Conservation (phyloP, 805 yeast genomes). For the Yarrowia alimentaria region DNA sequence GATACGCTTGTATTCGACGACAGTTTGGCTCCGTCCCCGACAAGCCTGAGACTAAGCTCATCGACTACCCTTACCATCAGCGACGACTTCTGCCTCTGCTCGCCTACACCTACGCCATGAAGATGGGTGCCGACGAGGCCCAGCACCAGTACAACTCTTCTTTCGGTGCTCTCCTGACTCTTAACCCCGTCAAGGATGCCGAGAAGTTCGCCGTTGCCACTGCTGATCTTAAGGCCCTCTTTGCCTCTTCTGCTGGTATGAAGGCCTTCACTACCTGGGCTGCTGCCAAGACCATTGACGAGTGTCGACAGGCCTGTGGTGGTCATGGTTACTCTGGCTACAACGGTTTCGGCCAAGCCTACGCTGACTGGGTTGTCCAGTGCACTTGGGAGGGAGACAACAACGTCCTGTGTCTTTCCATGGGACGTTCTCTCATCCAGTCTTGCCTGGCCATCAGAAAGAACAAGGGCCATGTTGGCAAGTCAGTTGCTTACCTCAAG, state of each 20-base stretch:
- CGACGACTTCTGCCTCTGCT: constrained; percentile 78
- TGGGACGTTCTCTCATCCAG: constrained; percentile 74
- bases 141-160: constrained; percentile 48
- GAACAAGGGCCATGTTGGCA: constrained; percentile 47
- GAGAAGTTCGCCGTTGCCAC: constrained; percentile 51
- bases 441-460: constrained; percentile 44
- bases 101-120: constrained; percentile 73
- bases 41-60: constrained; percentile 64
- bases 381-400: constrained; percentile 99
- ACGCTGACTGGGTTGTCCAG: constrained; percentile 91
- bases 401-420: constrained; percentile 75
- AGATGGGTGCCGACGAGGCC: constrained; percentile 66
- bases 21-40: constrained; percentile 62
- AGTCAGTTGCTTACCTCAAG: constrained; percentile 48
- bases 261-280: constrained; percentile 91
- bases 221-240: constrained; percentile 67
- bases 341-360: constrained; percentile 85
- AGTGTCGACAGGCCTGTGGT: constrained; percentile 91
- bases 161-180: constrained; percentile 46
- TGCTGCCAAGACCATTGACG: constrained; percentile 74
- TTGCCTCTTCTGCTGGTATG: constrained; percentile 80
- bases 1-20: constrained; percentile 87
- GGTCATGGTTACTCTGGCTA: constrained; percentile 95
- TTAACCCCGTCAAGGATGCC: constrained; percentile 46
- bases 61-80: constrained; percentile 88